Percentiles rank a stretch among this genome's conserved stretches.
Evolutionary conservation across 106 monocot genomes (phyloP).

Genomic region (Phalaenopsis equestris): DNA sequence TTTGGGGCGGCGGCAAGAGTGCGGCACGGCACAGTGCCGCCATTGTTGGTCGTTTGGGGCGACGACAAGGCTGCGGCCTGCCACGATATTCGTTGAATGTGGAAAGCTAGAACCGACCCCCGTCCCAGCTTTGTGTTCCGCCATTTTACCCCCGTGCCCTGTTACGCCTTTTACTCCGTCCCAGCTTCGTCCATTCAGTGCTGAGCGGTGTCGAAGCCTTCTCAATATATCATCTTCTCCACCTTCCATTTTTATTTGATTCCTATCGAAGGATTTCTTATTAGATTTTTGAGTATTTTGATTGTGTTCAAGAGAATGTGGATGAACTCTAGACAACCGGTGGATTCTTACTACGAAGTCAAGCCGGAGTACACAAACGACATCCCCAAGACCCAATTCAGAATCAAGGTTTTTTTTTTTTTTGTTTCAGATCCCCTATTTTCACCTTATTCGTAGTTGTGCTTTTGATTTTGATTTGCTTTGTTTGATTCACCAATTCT

Average conservation of each 20-base stretch:
- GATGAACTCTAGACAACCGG: constrained; percentile 32
- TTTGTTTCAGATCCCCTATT: neutral
- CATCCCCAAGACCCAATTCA: constrained; percentile 56
- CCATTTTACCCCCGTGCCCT: no score
- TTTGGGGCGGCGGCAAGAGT: no score
- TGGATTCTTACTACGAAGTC: constrained; percentile 51
- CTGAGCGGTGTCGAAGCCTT: constrained; percentile 1
- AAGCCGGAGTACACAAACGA: constrained; percentile 55
- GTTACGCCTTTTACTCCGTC: no score
- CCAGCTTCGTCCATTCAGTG: neutral
- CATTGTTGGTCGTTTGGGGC: no score
- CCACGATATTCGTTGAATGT: no score
- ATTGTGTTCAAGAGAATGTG: constrained; percentile 24
- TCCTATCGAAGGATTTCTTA: neutral
- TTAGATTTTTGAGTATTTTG: neutral
- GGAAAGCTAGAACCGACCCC: no score
- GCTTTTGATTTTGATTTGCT: neutral
- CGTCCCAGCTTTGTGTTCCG: no score
- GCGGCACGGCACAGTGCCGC: no score
- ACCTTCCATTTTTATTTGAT: neutral
- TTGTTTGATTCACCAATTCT: neutral
- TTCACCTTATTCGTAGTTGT: neutral
- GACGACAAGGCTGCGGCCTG: no score
- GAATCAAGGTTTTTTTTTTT: constrained; percentile 65
- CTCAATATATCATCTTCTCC: neutral